Conservation (phyloP, 257 asterid species). For the Lavandula angustifolia region DNA sequence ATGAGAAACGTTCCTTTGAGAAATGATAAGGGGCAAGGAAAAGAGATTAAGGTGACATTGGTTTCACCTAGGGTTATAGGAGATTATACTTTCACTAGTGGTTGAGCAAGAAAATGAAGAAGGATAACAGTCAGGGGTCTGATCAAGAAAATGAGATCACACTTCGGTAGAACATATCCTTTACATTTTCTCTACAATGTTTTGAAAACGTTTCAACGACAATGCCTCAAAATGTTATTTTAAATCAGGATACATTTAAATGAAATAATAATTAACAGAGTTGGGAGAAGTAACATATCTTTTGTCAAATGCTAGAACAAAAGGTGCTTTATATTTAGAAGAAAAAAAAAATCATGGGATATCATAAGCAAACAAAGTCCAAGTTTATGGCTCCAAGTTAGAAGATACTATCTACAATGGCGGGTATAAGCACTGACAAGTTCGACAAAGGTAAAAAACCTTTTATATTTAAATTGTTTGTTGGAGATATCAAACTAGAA, state of each 20-base stretch:
- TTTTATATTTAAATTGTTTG: background rate
- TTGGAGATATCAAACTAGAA: slow-evolving; percentile 1
- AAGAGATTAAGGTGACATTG: background rate
- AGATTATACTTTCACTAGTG: background rate
- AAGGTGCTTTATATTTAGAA: background rate
- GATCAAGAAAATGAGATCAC: no score
- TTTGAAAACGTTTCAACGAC: background rate
- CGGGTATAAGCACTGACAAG: slow-evolving; percentile 2
- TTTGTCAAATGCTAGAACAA: slow-evolving; percentile 11
- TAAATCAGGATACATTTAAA: background rate
- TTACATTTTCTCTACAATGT: no score
- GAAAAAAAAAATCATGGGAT: background rate
- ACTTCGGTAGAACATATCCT: no score
- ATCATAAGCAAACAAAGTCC: background rate
- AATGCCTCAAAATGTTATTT: background rate
- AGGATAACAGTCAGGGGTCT: background rate
- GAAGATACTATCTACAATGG: slow-evolving; percentile 4
- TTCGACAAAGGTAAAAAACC: background rate
- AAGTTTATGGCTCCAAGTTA: background rate
- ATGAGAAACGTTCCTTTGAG: background rate
- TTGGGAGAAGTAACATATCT: background rate
- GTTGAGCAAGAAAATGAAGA: background rate
- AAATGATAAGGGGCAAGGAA: background rate
- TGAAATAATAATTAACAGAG: background rate
- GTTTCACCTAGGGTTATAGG: background rate